Evolutionary conservation across 495 filamentous ascomycete species (phyloP), one percentile per base, ranked within the genome.

Genomic region (Xylaria palmicola): DNA sequence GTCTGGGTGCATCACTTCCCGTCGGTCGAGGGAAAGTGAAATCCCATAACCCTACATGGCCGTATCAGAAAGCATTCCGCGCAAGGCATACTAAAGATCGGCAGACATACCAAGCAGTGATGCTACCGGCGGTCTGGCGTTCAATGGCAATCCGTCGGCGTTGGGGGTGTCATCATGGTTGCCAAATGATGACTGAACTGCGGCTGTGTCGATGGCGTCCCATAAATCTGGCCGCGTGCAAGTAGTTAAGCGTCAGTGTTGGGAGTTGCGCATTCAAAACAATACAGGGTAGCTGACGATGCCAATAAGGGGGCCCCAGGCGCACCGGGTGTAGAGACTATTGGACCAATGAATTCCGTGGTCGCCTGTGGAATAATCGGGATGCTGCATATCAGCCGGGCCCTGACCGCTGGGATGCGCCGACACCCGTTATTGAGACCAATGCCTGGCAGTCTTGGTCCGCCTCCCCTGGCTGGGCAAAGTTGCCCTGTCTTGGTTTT

Each of bases 1-100:
- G 85, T 36, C 66, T 83, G 39, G 79, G 72, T 30, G 72, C 80
- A n/a, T 36, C 84, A 84, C 62, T 64, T 85, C 26, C 70, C 74
- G 57, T 68, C 69, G 34, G 52, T 79, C 27, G 79, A 84, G 64
- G 45, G 57, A 4, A 10, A 6, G 12, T 34, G 26, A 34, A 73
- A 65, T 65, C 71, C 75, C 57, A 70, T 67, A 22, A 67, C 68
- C 4, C 67, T 77, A n/a, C 51, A 49, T 3, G 50, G 59, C 4
- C 65, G 68, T 30, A 62, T 80, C 13, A 65, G 59, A 47, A 49
- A 65, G 2, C 60, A 79, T 40, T 72, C 65, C 1, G 68, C 64
- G 2, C 58, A 48, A 43, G 74, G 69, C 4, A 51, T 68, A 8
- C 63, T 80, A 37, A 60, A n/a, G n/a, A n/a, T n/a, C n/a, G n/a